These are phyloP conservation scores for Fraxinus quadrangulata DNA, from an alignment of 257 asterid species.

Conservation along the genomic window DNA sequence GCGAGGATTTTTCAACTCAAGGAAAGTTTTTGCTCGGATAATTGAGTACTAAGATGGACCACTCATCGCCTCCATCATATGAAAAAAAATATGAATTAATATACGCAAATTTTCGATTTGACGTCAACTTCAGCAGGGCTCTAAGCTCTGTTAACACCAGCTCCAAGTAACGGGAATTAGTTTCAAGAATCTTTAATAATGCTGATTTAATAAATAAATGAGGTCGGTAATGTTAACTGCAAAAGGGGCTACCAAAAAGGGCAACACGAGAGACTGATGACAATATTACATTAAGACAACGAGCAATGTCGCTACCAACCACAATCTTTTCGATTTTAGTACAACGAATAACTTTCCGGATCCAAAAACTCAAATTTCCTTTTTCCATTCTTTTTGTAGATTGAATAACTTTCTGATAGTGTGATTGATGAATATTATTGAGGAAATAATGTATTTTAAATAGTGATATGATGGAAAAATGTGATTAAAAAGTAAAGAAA, in stretches of 20 bases:
- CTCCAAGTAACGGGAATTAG: neutral
- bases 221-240: constrained; percentile 1
- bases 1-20: neutral
- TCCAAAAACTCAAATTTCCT: constrained; percentile 9
- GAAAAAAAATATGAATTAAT: neutral
- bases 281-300: constrained; percentile 23
- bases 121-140: neutral
- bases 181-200: neutral
- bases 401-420: neutral
- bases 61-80: neutral
- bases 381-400: neutral
- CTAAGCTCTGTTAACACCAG: neutral
- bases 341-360: constrained; percentile 15
- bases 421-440: no score
- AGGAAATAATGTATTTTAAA: no score
- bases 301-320: constrained; percentile 23
- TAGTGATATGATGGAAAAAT: no score
- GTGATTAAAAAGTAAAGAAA: no score
- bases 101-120: neutral
- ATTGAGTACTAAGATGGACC: neutral
- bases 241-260: constrained; percentile 14
- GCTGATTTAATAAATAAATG: neutral
- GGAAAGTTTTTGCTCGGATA: neutral
- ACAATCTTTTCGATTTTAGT: constrained; percentile 8
- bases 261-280: constrained; percentile 17